These are phyloP conservation scores for Cryptococcus sp. DNA, from an alignment of 1,284 basidiomycete species.

Conservation along the genomic window DNA sequence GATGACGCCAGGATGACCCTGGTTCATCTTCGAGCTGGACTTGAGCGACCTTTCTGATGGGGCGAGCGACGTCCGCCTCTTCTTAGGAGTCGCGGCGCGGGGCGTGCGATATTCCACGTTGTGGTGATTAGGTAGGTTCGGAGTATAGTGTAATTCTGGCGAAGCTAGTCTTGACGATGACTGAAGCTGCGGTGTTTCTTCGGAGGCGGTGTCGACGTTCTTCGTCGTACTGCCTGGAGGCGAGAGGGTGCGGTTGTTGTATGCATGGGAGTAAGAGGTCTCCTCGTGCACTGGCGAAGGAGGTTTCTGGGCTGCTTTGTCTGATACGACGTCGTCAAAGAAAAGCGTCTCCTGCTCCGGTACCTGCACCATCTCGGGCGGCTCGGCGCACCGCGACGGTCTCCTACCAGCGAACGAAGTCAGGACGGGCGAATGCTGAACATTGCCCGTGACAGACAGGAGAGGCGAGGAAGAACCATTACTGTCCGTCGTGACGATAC, in stretches of 20 bases:
- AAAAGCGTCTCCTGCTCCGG: conserved; percentile 24
- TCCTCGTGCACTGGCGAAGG: background rate
- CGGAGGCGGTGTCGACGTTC: background rate
- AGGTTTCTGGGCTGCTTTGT: conserved; percentile 4
- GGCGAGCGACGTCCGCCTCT: conserved; percentile 37
- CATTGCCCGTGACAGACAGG: background rate
- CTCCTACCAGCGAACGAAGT: conserved; percentile 22
- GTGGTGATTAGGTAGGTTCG: background rate
- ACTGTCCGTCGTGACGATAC: conserved; percentile 26
- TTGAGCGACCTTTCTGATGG: conserved; percentile 40
- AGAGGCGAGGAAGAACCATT: conserved; percentile 3
- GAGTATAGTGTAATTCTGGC: background rate
- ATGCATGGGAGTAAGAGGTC: background rate
- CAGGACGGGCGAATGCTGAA: conserved; percentile 14
- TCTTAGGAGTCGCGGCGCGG: conserved; percentile 22
- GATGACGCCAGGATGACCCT: conserved; percentile 77
- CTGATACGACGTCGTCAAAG: conserved; percentile 6
- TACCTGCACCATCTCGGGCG: conserved; percentile 28
- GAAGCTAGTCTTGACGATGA: conserved; percentile 7
- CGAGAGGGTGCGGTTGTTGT: background rate
- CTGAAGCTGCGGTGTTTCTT: too few species aligned
- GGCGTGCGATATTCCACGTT: conserved; percentile 1
- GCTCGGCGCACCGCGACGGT: conserved; percentile 34
- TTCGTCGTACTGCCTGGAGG: background rate
- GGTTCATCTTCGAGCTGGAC: conserved; percentile 16